Percentiles rank a stretch among this genome's conserved stretches.
These are phyloP conservation scores for Emergomyces africanus DNA, from an alignment of 2,329 filamentous ascomycete genomes.

Conservation along the genomic window DNA sequence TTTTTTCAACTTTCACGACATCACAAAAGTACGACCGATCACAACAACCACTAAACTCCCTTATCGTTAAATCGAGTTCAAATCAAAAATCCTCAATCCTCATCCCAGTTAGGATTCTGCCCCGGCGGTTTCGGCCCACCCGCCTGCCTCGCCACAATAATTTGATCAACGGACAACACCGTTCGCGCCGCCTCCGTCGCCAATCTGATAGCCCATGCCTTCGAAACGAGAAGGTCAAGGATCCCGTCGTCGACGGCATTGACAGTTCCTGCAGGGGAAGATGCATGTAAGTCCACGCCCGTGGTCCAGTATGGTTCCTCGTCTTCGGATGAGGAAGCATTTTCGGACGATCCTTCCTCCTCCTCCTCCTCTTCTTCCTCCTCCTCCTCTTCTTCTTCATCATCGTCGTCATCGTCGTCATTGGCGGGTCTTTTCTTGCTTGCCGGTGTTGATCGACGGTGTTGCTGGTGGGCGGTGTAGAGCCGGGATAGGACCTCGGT, in stretches of 20 bases:
- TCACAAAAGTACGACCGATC: background rate
- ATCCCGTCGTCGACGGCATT: constrained; percentile 84
- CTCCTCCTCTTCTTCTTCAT: constrained; percentile 28
- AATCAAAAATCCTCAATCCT: constrained; percentile 35
- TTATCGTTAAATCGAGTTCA: background rate
- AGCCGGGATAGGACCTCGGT: constrained; percentile 90
- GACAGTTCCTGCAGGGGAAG: constrained; percentile 64
- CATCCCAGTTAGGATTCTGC: constrained; percentile 71
- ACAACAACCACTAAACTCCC: background rate
- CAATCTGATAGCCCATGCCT: constrained; percentile 94
- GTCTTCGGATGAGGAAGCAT: constrained; percentile 31
- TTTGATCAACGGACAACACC: constrained; percentile 92
- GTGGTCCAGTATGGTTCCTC: constrained; percentile 75
- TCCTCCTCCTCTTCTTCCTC: constrained; percentile 49
- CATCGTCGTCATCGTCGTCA: constrained; percentile 16
- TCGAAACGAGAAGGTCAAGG: constrained; percentile 79
- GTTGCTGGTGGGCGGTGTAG: constrained; percentile 75
- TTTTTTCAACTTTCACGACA: background rate
- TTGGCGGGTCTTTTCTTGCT: constrained; percentile 14
- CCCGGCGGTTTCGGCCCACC: constrained; percentile 94
- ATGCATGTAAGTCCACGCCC: constrained; percentile 91
- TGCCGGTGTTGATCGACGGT: constrained; percentile 6
- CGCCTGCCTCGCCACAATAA: constrained; percentile 94
- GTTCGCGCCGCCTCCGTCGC: constrained; percentile 91
- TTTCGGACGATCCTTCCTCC: constrained; percentile 16